Percentiles rank a stretch among this genome's conserved stretches.
These are phyloP conservation scores for Astrephomene gubernaculifera DNA, from an alignment of 139 green algal genomes.

Conservation along the genomic window DNA sequence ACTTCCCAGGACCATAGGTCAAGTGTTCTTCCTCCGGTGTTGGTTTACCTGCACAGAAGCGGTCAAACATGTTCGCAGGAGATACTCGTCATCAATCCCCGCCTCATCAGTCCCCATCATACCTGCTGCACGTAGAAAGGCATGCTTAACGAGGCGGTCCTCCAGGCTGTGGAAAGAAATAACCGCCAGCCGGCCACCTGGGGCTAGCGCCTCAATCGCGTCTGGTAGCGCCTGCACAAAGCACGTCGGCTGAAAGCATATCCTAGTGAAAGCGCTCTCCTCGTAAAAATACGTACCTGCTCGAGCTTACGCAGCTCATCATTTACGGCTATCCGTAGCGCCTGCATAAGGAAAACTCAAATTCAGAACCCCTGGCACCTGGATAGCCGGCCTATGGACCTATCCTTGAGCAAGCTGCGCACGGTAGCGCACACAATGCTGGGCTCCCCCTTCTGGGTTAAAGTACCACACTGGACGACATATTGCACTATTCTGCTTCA, in stretches of 20 bases:
- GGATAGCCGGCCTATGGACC: too few species aligned
- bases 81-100: too few species aligned
- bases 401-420: too few species aligned
- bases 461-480: too few species aligned
- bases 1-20: slow-evolving; percentile 40
- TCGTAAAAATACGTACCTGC: slow-evolving; percentile 28
- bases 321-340: slow-evolving; percentile 97
- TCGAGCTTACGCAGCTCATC: slow-evolving; percentile 86
- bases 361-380: too few species aligned
- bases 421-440: too few species aligned
- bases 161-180: slow-evolving; percentile 98
- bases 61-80: too few species aligned
- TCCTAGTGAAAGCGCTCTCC: background rate
- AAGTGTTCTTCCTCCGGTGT: slow-evolving; percentile 60
- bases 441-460: too few species aligned
- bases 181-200: slow-evolving; percentile 85
- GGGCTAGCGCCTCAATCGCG: slow-evolving; percentile 60
- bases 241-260: background rate
- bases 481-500: too few species aligned
- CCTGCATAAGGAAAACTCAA: slow-evolving; percentile 69
- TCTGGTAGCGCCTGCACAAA: slow-evolving; percentile 52
- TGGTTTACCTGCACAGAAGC: slow-evolving; percentile 64
- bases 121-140: slow-evolving; percentile 81
- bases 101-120: too few species aligned
- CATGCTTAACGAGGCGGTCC: slow-evolving; percentile 93